phyloP scores from a whole-genome alignment of 1,139 yeast species.

The Nakaseomyces bracarensis region DNA sequence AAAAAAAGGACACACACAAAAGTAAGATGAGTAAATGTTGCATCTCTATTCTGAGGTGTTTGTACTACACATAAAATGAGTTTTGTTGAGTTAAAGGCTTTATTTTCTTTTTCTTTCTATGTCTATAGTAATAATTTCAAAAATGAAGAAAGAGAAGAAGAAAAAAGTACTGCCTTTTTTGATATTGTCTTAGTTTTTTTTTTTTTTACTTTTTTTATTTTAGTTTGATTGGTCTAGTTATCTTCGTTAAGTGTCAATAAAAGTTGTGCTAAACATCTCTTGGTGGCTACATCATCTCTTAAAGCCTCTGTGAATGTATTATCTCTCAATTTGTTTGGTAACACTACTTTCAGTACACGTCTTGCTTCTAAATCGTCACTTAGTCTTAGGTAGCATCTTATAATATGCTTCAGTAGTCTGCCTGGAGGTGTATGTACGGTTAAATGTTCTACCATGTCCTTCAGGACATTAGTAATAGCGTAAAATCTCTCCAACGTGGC shows the following conservation, averaged over 20 bases:
- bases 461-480: conserved; percentile 84
- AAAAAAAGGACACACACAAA: too few relatives aligned
- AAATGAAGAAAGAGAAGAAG: too few relatives aligned
- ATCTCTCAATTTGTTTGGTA: conserved; percentile 66
- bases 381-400: conserved; percentile 82
- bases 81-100: too few relatives aligned
- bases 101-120: too few relatives aligned
- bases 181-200: too few relatives aligned
- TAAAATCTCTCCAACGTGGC: conserved; percentile 91
- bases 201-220: neutral
- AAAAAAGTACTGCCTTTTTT: too few relatives aligned
- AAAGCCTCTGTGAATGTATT: conserved; percentile 78
- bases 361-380: conserved; percentile 89
- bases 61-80: too few relatives aligned
- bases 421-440: conserved; percentile 54
- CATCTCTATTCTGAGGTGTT: too few relatives aligned
- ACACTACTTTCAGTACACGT: conserved; percentile 70
- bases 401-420: conserved; percentile 83
- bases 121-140: too few relatives aligned
- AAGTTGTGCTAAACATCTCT: conserved; percentile 77
- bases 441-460: conserved; percentile 83
- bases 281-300: conserved; percentile 82
- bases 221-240: neutral
- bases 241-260: conserved; percentile 50
- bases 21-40: too few relatives aligned